Evolutionary conservation across 768 basidiomycete species (phyloP), one percentile per base, ranked within the genome.

Genomic region (Infundibulicybe gibba): DNA sequence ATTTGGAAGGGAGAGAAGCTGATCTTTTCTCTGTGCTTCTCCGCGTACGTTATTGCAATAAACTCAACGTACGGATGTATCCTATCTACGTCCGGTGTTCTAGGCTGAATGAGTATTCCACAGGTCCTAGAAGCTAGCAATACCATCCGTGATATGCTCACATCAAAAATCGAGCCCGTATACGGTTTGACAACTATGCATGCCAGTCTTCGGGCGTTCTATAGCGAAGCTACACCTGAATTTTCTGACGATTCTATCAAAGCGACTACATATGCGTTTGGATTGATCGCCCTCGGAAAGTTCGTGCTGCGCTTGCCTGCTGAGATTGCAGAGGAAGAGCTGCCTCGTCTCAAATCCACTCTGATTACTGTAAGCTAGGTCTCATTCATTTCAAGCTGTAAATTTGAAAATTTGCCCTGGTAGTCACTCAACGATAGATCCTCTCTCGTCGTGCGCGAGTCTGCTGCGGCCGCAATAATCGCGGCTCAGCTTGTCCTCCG

Each of bases 171-270:
- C 54, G 91, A 89, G 51, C 86, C 91, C 15, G 87, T 93, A 16
- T 91, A 89, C 55, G 90, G 90, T 6, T 65, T 93, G 53, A 90
- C 87, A 12, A 91, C 87, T 5, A 77, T 91, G 70, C 88, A 91
- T 51, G 83, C 83, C 25, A 80, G 77, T 56, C 59, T 92, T 37
- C 80, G 80, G 21, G 61, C 76, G 10, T 93, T 92, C 66, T 70
- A 80, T 17, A 65, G 71, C 2, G 75, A 82, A 48, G 64, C 79
- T 14, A 59, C 68, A 33, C 75, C 77, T 11, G 50, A 63, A 3
- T 50, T 57, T 17, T 67, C 71, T 2, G 76, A 76, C 35, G 67
- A 62, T 25, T 79, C 80, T 32, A 69, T 75, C 45, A 87, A 82
- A 59, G 72, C 85, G 5, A 68, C 80, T 11, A 80, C 85, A 1